Base-by-base conservation (phyloP, 2,329 filamentous ascomycete species). In the Sclerotinia borealis region DNA sequence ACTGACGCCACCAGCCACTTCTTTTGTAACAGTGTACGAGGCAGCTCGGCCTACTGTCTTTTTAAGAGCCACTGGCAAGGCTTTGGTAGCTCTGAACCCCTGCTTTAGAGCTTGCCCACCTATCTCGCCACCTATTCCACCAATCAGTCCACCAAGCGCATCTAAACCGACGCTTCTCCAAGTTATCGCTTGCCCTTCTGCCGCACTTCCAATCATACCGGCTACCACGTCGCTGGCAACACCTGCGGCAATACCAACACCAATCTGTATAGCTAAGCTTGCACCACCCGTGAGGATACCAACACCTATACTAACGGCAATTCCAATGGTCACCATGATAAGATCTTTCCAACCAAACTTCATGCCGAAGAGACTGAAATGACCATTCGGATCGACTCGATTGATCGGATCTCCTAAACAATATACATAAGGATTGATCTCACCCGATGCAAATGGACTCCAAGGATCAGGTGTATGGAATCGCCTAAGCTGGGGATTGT, bases 391-490 rank as follows among this genome's bases (percentile, higher is more conserved):
- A 45, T 61, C 59, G 2, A 45, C 27, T 9, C 48, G 36, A 45
- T 61, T 61, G 59, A 61, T 54, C 7, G 59, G 59, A 36, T 61
- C 59, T 37, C 59, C 48, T 37, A 61, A 34, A 11, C 59, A 54
- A 27, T 61, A 61, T 11, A n/a, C 36, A 27, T 61, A 61, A 61
- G 59, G 59, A 45, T 61, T 61, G 3, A 54, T 61, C 29, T 61
- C 59, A 54, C 59, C 59, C 6, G 59, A 61, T 22, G 37, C 34
- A 17, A 61, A 61, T 3, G 59, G 59, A 31, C 48, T 45, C 48
- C 48, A 61, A 8, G 59, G 48, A 37, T 61, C 59, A 13, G 59
- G 59, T 25, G 59, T 54, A 47, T 61, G 48, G 4, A 61, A 61
- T 11, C 48, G 37, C 39, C 9, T 27, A 5, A 61, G 48, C 13